These are phyloP conservation scores for Aspergillus fumigatus DNA, from an alignment of 2,329 filamentous ascomycete genomes.

Conservation along the genomic window DNA sequence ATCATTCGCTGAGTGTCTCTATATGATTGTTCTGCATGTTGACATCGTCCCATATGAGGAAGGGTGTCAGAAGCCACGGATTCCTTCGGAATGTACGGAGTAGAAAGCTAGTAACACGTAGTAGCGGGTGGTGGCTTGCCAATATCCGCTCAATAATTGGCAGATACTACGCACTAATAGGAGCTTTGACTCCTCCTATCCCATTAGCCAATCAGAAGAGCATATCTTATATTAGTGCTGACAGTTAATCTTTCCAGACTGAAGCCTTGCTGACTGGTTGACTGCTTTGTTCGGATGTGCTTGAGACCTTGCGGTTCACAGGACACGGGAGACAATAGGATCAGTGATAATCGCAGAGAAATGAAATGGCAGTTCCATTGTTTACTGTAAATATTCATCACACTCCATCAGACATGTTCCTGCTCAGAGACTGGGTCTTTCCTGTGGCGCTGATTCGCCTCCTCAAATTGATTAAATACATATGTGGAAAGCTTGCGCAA, in stretches of 20 bases:
- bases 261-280: neutral
- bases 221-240: neutral
- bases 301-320: too few relatives aligned
- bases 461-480: constrained; percentile 47
- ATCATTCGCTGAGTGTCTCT: neutral
- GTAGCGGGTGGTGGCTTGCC: neutral
- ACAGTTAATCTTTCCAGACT: neutral
- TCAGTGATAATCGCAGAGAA: neutral
- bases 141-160: neutral
- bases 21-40: neutral
- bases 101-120: too few relatives aligned
- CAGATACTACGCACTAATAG: too few relatives aligned
- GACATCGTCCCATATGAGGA: neutral
- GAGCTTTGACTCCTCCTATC: too few relatives aligned
- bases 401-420: neutral
- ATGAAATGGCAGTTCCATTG: neutral
- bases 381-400: neutral
- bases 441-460: neutral
- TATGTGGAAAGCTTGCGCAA: constrained; percentile 61
- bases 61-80: too few relatives aligned
- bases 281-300: too few relatives aligned
- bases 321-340: neutral
- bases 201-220: too few relatives aligned
- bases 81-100: too few relatives aligned
- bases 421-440: neutral